phyloP scores from a whole-genome alignment of 2,329 filamentous ascomycete genomes.

The Sarocladium kiliense region DNA sequence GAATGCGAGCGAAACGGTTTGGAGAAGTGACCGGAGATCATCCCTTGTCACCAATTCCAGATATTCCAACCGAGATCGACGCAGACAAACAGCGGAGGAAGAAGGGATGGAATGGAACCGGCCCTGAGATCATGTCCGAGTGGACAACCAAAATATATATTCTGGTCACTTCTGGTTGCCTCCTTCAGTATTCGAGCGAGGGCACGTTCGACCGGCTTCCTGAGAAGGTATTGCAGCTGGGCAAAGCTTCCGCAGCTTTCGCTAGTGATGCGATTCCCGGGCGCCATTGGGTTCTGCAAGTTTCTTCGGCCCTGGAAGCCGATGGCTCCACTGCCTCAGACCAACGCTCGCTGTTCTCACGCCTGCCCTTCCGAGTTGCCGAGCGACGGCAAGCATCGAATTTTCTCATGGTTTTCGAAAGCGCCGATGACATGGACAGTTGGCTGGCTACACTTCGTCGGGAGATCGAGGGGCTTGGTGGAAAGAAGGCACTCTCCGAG shows the following conservation, averaged over 20 bases:
- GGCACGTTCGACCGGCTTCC: conserved; percentile 67
- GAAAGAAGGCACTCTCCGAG: conserved; percentile 58
- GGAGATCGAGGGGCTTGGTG: conserved; percentile 66
- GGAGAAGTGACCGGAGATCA: conserved; percentile 16
- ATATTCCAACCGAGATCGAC: conserved; percentile 18
- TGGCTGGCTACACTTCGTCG: conserved; percentile 67
- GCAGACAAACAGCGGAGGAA: conserved; percentile 37
- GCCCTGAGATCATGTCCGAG: conserved; percentile 45
- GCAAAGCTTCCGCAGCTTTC: conserved; percentile 73
- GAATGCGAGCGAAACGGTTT: conserved; percentile 48
- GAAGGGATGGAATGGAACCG: conserved; percentile 38
- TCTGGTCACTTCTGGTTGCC: conserved; percentile 63
- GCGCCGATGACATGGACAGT: conserved; percentile 66
- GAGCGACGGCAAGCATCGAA: conserved; percentile 50
- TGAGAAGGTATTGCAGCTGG: conserved; percentile 67
- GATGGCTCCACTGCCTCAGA: conserved; percentile 40
- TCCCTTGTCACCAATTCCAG: conserved; percentile 5
- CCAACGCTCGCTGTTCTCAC: conserved; percentile 56
- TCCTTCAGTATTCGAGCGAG: conserved; percentile 69
- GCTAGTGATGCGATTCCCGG: conserved; percentile 76
- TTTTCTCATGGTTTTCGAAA: conserved; percentile 68
- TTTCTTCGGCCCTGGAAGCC: conserved; percentile 60
- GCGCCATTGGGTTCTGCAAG: conserved; percentile 73
- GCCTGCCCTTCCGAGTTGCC: conserved; percentile 33
- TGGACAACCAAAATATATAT: conserved; percentile 70